Conservation (phyloP, 805 yeast species). For the Candida argentea region DNA sequence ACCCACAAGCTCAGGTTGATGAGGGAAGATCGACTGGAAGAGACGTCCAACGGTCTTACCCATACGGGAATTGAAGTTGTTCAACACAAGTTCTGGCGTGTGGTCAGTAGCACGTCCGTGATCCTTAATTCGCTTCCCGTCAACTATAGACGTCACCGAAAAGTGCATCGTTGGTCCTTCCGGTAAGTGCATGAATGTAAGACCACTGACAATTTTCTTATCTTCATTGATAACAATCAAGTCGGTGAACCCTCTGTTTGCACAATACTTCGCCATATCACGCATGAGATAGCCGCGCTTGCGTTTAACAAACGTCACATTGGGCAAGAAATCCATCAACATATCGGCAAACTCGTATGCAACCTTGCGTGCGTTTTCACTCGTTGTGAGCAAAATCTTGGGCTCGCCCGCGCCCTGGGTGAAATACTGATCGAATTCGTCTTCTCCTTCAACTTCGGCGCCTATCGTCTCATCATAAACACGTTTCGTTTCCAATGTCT, state of each 20-base stretch:
- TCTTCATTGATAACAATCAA: slow-evolving; percentile 87
- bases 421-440: slow-evolving; percentile 55
- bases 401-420: slow-evolving; percentile 46
- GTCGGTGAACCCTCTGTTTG: slow-evolving; percentile 80
- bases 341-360: slow-evolving; percentile 89
- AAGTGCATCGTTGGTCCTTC: slow-evolving; percentile 94
- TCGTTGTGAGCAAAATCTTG: slow-evolving; percentile 84
- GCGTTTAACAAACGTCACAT: slow-evolving; percentile 77
- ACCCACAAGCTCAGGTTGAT: slow-evolving; percentile 87
- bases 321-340: slow-evolving; percentile 76
- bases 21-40: slow-evolving; percentile 89
- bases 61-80: slow-evolving; percentile 84
- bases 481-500: slow-evolving; percentile 75
- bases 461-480: slow-evolving; percentile 78
- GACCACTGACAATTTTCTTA: slow-evolving; percentile 83
- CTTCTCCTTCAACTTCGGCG: slow-evolving; percentile 50
- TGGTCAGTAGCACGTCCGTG: slow-evolving; percentile 90
- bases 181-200: slow-evolving; percentile 89
- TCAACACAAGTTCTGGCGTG: slow-evolving; percentile 83
- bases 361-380: slow-evolving; percentile 70
- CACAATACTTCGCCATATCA: slow-evolving; percentile 77
- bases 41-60: slow-evolving; percentile 90
- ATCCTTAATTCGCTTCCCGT: slow-evolving; percentile 67
- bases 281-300: slow-evolving; percentile 75
- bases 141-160: slow-evolving; percentile 65